These are phyloP conservation scores for Entamoeba histolytica DNA, from an alignment of 208 protist genomes.

Conservation along the genomic window DNA sequence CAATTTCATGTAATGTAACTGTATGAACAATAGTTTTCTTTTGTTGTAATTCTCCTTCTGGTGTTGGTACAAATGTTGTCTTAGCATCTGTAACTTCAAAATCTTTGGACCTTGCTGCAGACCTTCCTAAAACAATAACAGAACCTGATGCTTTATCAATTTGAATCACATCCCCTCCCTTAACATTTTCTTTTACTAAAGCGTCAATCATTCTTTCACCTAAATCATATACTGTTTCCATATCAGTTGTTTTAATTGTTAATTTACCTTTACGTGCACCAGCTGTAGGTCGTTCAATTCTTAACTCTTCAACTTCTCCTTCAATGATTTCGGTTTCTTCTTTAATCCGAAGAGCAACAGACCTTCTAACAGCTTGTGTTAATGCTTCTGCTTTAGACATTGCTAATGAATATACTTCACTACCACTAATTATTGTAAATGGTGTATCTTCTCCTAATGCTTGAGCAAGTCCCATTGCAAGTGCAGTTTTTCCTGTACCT, in stretches of 20 bases:
- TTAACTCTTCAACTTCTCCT: slow-evolving; percentile 96
- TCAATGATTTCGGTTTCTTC: slow-evolving; percentile 99
- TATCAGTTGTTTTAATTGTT: slow-evolving; percentile 98
- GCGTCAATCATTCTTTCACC: slow-evolving; percentile 98
- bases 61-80: slow-evolving; percentile 61
- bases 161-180: slow-evolving; percentile 89
- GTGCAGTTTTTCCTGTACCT: slow-evolving; percentile 75
- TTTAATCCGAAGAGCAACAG: slow-evolving; percentile 93
- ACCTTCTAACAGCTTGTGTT: slow-evolving; percentile 88
- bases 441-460: slow-evolving; percentile 80
- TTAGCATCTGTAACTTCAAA: slow-evolving; percentile 51
- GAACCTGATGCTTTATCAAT: slow-evolving; percentile 96
- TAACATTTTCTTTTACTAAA: slow-evolving; percentile 89
- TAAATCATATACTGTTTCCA: slow-evolving; percentile 97
- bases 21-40: slow-evolving; percentile 95
- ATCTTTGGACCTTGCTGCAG: slow-evolving; percentile 78
- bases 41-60: slow-evolving; percentile 94
- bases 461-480: slow-evolving; percentile 94
- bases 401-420: slow-evolving; percentile 97
- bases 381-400: slow-evolving; percentile 99
- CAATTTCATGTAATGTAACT: slow-evolving; percentile 96
- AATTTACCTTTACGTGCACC: slow-evolving; percentile 75
- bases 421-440: slow-evolving; percentile 93
- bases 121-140: slow-evolving; percentile 86
- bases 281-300: background rate